These are phyloP conservation scores for Eragrostis nindensis DNA, from an alignment of 176 grass and related monocot species.

Conservation along the genomic window DNA sequence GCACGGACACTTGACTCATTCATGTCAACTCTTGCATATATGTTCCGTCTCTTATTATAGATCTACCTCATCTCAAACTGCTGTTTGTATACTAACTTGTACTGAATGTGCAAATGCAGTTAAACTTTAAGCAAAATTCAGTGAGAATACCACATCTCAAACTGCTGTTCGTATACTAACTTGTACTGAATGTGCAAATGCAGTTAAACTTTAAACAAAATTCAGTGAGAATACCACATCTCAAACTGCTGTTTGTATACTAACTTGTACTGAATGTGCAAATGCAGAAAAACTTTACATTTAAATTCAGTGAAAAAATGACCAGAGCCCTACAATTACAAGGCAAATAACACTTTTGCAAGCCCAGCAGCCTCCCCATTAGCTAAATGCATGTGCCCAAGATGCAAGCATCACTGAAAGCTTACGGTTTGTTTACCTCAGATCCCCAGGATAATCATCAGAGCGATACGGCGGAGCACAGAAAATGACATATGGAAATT, in stretches of 20 bases:
- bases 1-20: not conserved
- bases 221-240: not conserved
- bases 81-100: not conserved
- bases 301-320: constrained; percentile 5
- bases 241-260: too few species aligned
- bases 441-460: constrained; percentile 75
- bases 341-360: not conserved
- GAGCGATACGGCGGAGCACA: constrained; percentile 81
- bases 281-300: constrained; percentile 2
- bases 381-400: constrained; percentile 21
- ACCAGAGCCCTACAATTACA: not conserved
- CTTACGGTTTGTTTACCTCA: constrained; percentile 59
- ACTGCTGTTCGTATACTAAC: not conserved
- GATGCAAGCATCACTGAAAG: not conserved
- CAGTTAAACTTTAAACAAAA: constrained; percentile 14
- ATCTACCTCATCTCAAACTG: not conserved
- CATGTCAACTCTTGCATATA: not conserved
- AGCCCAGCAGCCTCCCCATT: not conserved
- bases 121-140: constrained; percentile 19
- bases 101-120: not conserved
- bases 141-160: not conserved
- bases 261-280: not conserved
- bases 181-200: not conserved
- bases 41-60: not conserved
- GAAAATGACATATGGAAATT: constrained; percentile 81